Percentiles rank a stretch among this genome's conserved stretches.
Evolutionary conservation across 2,329 filamentous ascomycete species (phyloP).

Genomic region (Stemphylium vesicarium): DNA sequence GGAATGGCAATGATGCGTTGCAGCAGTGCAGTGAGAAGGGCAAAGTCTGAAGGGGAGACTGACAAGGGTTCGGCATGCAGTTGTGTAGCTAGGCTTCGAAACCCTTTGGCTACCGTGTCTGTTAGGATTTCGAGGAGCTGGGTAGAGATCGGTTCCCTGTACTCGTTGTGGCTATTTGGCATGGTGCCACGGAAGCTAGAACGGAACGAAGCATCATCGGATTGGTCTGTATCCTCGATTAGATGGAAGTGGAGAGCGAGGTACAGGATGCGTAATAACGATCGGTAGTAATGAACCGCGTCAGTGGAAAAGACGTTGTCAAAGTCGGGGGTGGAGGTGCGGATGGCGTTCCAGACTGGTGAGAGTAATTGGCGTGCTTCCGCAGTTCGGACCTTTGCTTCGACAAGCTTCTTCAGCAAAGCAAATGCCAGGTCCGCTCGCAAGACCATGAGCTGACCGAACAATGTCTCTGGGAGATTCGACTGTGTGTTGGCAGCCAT

Average conservation of each 20-base stretch:
- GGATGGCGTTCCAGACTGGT: conserved; percentile 67
- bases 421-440: conserved; percentile 83
- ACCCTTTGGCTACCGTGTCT: conserved; percentile 78
- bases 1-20: conserved; percentile 83
- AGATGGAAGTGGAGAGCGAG: conserved; percentile 74
- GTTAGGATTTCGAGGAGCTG: conserved; percentile 78
- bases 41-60: conserved; percentile 79
- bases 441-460: conserved; percentile 75
- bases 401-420: conserved; percentile 79
- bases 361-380: conserved; percentile 63
- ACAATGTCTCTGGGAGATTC: conserved; percentile 79
- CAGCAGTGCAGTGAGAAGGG: conserved; percentile 83
- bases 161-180: conserved; percentile 52
- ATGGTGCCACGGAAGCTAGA: conserved; percentile 47
- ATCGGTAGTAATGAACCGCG: conserved; percentile 76
- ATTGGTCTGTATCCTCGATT: conserved; percentile 42
- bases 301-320: conserved; percentile 64
- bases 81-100: conserved; percentile 79
- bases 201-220: conserved; percentile 32
- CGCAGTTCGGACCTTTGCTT: conserved; percentile 56
- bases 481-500: conserved; percentile 76
- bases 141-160: conserved; percentile 35
- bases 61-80: conserved; percentile 76
- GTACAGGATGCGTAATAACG: conserved; percentile 82
- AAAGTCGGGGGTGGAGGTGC: conserved; percentile 62